Percentiles rank a stretch among this genome's conserved stretches.
Conservation (phyloP, 2,329 filamentous ascomycete genomes). For the Ophiostoma triangulosporum region DNA sequence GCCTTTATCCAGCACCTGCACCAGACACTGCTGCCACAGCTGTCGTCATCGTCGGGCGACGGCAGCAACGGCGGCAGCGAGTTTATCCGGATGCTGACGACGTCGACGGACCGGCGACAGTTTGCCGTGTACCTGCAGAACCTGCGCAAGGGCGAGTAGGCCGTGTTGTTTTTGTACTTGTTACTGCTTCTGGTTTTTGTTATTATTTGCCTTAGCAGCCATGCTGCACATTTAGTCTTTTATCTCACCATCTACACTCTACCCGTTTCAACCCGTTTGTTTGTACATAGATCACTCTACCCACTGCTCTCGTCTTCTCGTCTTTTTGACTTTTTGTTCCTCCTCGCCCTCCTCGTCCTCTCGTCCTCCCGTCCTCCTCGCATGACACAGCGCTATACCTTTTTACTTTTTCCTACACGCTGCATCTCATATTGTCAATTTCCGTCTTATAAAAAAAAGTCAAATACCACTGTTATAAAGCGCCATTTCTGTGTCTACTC, state of each 20-base stretch:
- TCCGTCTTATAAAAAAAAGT: not conserved
- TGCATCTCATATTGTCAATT: not conserved
- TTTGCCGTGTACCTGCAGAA: slow-evolving; percentile 52
- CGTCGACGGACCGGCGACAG: slow-evolving; percentile 43
- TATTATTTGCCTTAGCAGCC: not conserved
- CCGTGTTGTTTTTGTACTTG: not conserved
- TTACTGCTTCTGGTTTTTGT: not conserved
- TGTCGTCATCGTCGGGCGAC: slow-evolving; percentile 30
- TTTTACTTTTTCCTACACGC: not conserved
- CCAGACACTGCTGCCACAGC: slow-evolving; percentile 45
- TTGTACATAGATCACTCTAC: too few relatives aligned
- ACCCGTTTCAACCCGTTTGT: not conserved
- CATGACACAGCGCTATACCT: not conserved
- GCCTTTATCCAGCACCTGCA: slow-evolving; percentile 61
- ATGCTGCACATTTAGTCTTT: not conserved
- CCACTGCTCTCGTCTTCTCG: not conserved
- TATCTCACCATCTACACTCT: not conserved
- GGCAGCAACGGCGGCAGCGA: slow-evolving; percentile 30
- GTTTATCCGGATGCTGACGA: slow-evolving; percentile 45
- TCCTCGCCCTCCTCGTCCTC: not conserved
- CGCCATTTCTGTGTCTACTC: not conserved
- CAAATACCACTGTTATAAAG: not conserved
- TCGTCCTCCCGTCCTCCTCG: not conserved
- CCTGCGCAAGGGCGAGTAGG: slow-evolving; percentile 32
- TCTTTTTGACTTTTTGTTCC: not conserved